Evolutionary conservation across 305 asterid species (phyloP).

Genomic region (Solanum hybrid): DNA sequence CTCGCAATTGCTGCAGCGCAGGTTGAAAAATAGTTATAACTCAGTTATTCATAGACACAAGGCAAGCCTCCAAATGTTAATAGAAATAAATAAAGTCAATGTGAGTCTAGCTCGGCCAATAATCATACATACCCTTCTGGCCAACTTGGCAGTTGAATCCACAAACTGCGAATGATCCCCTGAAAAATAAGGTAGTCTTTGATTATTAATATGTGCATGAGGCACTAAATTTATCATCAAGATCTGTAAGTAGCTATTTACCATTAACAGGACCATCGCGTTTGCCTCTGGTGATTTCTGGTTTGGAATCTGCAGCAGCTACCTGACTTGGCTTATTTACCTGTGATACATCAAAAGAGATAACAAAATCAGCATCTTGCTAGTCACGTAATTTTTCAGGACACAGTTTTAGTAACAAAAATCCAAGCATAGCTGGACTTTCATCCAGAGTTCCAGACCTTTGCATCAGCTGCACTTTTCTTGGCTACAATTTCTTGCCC

Average conservation of each 20-base stretch:
- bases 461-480: constrained; percentile 27
- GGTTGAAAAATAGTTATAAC: neutral
- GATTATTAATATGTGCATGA: constrained; percentile 5
- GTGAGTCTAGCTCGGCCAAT: neutral
- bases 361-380: constrained; percentile 20
- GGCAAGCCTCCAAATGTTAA: neutral
- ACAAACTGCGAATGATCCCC: constrained; percentile 41
- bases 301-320: constrained; percentile 28
- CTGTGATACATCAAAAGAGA: constrained; percentile 12
- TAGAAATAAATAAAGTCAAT: neutral
- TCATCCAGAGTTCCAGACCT: constrained; percentile 34
- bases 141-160: constrained; percentile 53
- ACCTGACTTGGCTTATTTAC: constrained; percentile 29
- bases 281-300: constrained; percentile 36
- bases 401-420: neutral
- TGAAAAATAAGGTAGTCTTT: constrained; percentile 23
- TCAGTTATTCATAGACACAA: neutral
- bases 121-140: constrained; percentile 65
- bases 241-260: constrained; percentile 20
- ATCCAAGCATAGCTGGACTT: neutral
- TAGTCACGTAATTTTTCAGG: constrained; percentile 5
- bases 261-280: constrained; percentile 41
- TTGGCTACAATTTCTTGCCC: constrained; percentile 34
- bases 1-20: constrained; percentile 74
- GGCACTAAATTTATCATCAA: neutral